phyloP scores from a whole-genome alignment of 805 yeast genomes.

The Ogataea nakhonphanomensis region DNA sequence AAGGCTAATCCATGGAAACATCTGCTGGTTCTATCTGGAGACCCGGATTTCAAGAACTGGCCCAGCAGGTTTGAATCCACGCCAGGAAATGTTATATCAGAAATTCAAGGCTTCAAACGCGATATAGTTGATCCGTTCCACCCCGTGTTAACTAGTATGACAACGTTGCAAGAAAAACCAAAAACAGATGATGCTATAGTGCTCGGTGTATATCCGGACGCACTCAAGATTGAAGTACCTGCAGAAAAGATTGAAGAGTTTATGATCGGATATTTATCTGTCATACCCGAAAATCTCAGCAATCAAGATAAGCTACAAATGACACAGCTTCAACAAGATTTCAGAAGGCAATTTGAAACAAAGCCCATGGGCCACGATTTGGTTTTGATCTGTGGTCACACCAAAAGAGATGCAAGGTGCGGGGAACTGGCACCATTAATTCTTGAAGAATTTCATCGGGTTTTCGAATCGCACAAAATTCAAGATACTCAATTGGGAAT shows the following conservation, averaged over 20 bases:
- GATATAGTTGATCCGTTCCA: constrained; percentile 38
- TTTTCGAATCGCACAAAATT: constrained; percentile 32
- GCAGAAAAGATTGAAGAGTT: constrained; percentile 32
- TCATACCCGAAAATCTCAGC: constrained; percentile 25
- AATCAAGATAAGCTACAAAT: constrained; percentile 8
- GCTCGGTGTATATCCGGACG: constrained; percentile 50
- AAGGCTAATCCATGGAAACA: constrained; percentile 54
- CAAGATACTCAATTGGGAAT: constrained; percentile 41
- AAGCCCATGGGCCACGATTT: constrained; percentile 27
- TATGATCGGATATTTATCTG: constrained; percentile 39
- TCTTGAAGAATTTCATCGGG: constrained; percentile 44
- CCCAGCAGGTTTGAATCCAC: constrained; percentile 49
- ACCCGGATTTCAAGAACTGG: constrained; percentile 37
- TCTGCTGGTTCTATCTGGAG: constrained; percentile 48
- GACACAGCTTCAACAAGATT: constrained; percentile 11
- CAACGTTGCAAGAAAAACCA: constrained; percentile 29
- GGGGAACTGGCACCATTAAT: constrained; percentile 64
- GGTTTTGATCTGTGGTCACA: constrained; percentile 65
- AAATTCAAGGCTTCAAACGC: constrained; percentile 36
- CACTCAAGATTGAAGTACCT: constrained; percentile 37
- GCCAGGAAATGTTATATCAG: constrained; percentile 42
- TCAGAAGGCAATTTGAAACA: constrained; percentile 13
- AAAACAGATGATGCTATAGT: constrained; percentile 24
- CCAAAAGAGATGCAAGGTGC: constrained; percentile 60
- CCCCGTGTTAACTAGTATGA: constrained; percentile 51